Evolutionary conservation across 2,329 filamentous ascomycete genomes (phyloP), one percentile per base, ranked within the genome.

Genomic region (Hymenotorrendiella dingleyae): DNA sequence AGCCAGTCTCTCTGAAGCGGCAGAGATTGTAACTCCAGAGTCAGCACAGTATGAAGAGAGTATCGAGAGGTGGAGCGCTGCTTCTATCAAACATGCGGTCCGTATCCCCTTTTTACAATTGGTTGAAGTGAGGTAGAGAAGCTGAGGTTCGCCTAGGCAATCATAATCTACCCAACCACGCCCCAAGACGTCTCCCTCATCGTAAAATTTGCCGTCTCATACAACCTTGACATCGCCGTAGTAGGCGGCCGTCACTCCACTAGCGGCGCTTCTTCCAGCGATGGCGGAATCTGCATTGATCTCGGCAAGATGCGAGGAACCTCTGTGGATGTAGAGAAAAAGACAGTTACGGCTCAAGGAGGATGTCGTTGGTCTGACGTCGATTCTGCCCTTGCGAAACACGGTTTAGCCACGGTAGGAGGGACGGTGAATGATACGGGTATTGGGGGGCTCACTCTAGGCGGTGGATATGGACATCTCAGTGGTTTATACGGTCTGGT

Each of bases 381-480:
- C 21, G 46, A 58, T 36, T 16, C n/a, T 8, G 49, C 39, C 23
- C 45, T 47, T 32, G 50, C 36, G 4, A 46, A 49, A 20, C 40
- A 43, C 22, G 45, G 29, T 4, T 42, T 58, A 26, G 54, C 54
- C 10, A 38, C 42, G 21, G 55, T 58, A 5, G 54, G 54, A 5
- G 55, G 55, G 0, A 51, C 47, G n/a, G 48, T 55, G 16, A 48
- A 47, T 21, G 40, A 52, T 23, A 50, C 47, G 10, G 50, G 53
- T 6, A 36, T 57, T 10, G 47, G 50, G 2, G 56, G 53, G 0
- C 34, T 55, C 10, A 50, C 47, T 4, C 42, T 56, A 10, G 52
- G 53, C 11, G 51, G 54, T 2, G 51, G 54, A 4, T 78, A 76
- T 52, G 76, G 79, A 1, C 71, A 72, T 59, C 61, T 82, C 12